Base-by-base conservation (phyloP, 768 basidiomycete species). In the Rhizopogon vesiculosus region DNA sequence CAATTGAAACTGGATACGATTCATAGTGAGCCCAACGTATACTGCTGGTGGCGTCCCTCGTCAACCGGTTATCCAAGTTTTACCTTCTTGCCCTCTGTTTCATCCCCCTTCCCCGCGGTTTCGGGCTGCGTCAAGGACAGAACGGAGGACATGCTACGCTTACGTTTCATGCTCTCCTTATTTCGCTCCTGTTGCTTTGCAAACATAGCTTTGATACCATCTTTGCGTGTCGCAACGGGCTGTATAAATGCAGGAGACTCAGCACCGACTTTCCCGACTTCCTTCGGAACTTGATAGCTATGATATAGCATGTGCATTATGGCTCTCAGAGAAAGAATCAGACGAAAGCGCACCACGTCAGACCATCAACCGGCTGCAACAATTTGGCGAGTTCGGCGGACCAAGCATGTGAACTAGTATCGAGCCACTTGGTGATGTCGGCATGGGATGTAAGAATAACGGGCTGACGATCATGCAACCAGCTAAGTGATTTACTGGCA, bases 391-490 rank as follows among this genome's bases (percentile, higher is more conserved):
- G 78, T 42, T 78, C 78, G 5, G 76, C 64, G 16, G 77, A 80
- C 93, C 89, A 96, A 2, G 67, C 69, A 42, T 79, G 78, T 0
- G 80, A 78, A 2, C 81, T 82, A 2, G 89, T 87, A 69, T 95
- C 89, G 13, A 98, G 79, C 96, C 96, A 98, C 10, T 67, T 64
- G 18, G 76, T 67, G 28, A 93, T 73, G 1, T 88, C 86, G 3
- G 80, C 78, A 35, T 74, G 66, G 0, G 77, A 75, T 8, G 82
- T 78, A 5, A 98, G 80, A 46, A 98, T 85, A 43, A 93, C 91
- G 7, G 89, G 89, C 60, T 89, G 87, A 19, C 95, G 85, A 62
- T 95, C 90, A 66, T 97, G 96, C n/a, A 98, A 77, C 90, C 93
- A 98, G 6, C 73, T 72, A 45, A 93, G 76, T 6, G 85, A 80